Base-by-base conservation (phyloP, 2,329 filamentous ascomycete species). In the Dactylonectria estremocensis region DNA sequence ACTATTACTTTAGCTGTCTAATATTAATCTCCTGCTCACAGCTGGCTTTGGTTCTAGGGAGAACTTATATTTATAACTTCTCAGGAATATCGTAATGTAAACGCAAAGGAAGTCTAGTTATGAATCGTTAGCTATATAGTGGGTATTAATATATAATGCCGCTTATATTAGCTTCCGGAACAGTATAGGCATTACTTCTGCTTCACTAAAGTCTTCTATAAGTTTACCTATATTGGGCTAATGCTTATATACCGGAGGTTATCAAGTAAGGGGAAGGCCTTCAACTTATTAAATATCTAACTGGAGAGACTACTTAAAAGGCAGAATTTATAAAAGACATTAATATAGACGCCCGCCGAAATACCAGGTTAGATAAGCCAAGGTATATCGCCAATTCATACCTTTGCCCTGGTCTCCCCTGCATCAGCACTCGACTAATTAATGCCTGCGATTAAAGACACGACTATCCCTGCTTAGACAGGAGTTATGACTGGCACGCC, bases 371-470 rank as follows among this genome's bases (percentile, higher is more conserved):
- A 16, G 40, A 45, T 45, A 16, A 45, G 40, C 16, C 40, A 45
- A 16, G 40, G 40, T 45, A 45, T 45, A 16, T 45, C 40, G 40
- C 40, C 40, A 45, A 45, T 45, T 45, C 40, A 5, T 45, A 16
- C 40, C 40, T n/a, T 45, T 45, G 14, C 14, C 40, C 18, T 45
- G 40, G n/a, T 45, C 40, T 45, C 40, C 40, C 40, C 40, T 45
- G 40, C 40, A 45, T 45, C 40, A 45, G 40, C 40, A 45, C 40
- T 45, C 40, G 40, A 45, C 40, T 45, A 45, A 45, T 45, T 45
- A 16, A 16, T 45, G 18, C 40, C 40, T 16, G 40, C 18, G 40
- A 18, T 45, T 45, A 45, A 45, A 45, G 40, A 16, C 40, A 45
- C 40, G 40, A 45, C 40, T 45, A 45, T 45, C 40, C 40, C 40